Base-by-base conservation (phyloP, 2,329 filamentous ascomycete species). In the Lasiodiplodia theobromae region DNA sequence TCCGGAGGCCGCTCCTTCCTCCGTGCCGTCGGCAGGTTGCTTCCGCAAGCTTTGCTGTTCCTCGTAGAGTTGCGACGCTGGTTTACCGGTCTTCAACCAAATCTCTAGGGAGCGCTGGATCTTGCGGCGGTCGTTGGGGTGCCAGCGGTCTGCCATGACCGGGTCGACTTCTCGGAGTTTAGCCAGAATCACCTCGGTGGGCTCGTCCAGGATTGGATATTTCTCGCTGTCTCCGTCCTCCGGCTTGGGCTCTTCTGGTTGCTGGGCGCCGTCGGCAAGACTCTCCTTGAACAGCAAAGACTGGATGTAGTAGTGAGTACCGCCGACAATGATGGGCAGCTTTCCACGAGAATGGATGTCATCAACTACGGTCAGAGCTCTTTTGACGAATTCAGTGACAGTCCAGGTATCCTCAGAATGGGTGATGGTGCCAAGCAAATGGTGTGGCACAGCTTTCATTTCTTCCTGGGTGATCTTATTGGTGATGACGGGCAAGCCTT, bases 251-350 rank as follows among this genome's bases (percentile, higher is more conserved):
- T 68, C 65, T 1, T 75, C 69, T 31, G 66, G 73, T 25, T 74
- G 72, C 10, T 84, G 70, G 14, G 74, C 70, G 4, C 74, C 71
- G 31, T 74, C 68, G 12, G 76, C 70, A 7, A 94, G 79, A 18
- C 86, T 86, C 71, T 94, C 89, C 40, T 92, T 87, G 77, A 98
- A 97, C 3, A 99, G 85, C 18, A 99, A 85, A 0, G 93, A 89
- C 74, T 97, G 94, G 0, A 93, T 91, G 76, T 99, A 99, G 81
- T 98, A 99, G 75, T 97, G 93, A 12, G 95, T 97, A 10, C 96
- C 96, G 31, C 96, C 96, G 1, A 98, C 96, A 0, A 99, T 82
- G 34, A 99, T 94, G 0, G 96, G 96, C 14, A 97, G 79, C 71
- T 91, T 92, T 0, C 93, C 93, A 73, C 95, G 86, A 8, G 83